Conservation (phyloP, 1,139 yeast species). For the Debaryomyces psychrophilus region DNA sequence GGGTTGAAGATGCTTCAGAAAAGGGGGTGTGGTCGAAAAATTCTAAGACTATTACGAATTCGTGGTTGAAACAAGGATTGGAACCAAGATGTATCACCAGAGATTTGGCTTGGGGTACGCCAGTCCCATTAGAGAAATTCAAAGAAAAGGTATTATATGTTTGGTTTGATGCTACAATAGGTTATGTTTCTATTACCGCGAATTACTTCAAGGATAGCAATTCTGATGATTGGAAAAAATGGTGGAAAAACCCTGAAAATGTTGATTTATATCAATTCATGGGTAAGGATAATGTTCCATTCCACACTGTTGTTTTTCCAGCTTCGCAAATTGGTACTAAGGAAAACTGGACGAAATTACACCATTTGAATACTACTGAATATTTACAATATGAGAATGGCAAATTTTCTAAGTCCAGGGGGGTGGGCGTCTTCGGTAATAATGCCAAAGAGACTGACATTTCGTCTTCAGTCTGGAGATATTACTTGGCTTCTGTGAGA, state of each 20-base stretch:
- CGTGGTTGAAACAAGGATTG: conserved; percentile 94
- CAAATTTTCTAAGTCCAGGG: conserved; percentile 94
- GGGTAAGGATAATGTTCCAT: conserved; percentile 99
- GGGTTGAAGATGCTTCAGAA: conserved; percentile 70
- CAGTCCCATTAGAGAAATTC: conserved; percentile 85
- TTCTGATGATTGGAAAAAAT: conserved; percentile 64
- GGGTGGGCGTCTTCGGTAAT: conserved; percentile 97
- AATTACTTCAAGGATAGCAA: conserved; percentile 65
- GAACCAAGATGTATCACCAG: conserved; percentile 96
- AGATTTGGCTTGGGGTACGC: conserved; percentile 98
- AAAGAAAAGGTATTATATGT: conserved; percentile 91
- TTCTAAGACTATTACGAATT: conserved; percentile 80
- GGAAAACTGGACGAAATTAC: conserved; percentile 87
- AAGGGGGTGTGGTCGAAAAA: conserved; percentile 92
- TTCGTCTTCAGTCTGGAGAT: conserved; percentile 95
- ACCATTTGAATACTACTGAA: conserved; percentile 92
- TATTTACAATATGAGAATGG: conserved; percentile 97
- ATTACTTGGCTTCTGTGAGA: conserved; percentile 86
- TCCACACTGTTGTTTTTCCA: conserved; percentile 98
- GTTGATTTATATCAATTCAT: conserved; percentile 91
- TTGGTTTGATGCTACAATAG: conserved; percentile 98
- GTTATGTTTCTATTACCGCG: conserved; percentile 94
- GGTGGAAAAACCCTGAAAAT: conserved; percentile 91
- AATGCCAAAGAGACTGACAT: conserved; percentile 93
- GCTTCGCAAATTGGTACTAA: conserved; percentile 85